Evolutionary conservation across 1,139 yeast species (phyloP).

Genomic region (Nakaseomyces sp.): DNA sequence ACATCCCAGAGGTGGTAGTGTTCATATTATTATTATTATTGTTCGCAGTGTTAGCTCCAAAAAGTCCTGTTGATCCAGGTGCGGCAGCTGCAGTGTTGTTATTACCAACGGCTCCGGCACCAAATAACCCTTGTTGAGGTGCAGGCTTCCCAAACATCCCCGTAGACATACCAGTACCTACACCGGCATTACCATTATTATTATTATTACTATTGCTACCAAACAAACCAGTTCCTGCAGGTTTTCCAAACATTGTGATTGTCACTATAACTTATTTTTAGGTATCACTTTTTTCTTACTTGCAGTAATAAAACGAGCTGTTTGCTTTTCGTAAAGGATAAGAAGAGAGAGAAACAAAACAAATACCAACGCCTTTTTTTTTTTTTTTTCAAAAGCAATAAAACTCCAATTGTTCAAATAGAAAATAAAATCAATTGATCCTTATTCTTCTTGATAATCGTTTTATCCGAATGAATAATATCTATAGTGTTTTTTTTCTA

Average conservation of each 20-base stretch:
- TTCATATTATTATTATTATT: constrained; percentile 8
- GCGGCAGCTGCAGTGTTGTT: constrained; percentile 10
- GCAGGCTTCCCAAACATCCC: constrained; percentile 10
- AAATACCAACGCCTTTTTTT: too few species aligned
- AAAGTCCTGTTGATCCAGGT: constrained; percentile 8
- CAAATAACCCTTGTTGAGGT: constrained; percentile 37
- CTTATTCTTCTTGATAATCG: too few species aligned
- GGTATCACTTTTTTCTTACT: neutral
- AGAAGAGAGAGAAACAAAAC: too few species aligned
- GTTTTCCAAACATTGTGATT: neutral
- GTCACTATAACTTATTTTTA: neutral
- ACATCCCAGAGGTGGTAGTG: constrained; percentile 27
- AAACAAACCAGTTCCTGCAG: constrained; percentile 11
- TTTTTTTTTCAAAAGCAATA: too few species aligned
- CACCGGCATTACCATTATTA: neutral
- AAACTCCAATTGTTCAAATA: too few species aligned
- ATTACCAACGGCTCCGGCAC: constrained; percentile 28
- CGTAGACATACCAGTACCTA: constrained; percentile 7
- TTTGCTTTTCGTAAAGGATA: too few species aligned
- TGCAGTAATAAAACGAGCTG: too few species aligned
- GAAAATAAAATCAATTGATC: too few species aligned
- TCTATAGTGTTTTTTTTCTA: too few species aligned
- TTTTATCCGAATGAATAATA: too few species aligned
- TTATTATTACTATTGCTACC: constrained; percentile 16
- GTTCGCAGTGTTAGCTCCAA: constrained; percentile 7